Conservation (phyloP, 1,139 yeast species). For the Scheffersomyces segobiensis region DNA sequence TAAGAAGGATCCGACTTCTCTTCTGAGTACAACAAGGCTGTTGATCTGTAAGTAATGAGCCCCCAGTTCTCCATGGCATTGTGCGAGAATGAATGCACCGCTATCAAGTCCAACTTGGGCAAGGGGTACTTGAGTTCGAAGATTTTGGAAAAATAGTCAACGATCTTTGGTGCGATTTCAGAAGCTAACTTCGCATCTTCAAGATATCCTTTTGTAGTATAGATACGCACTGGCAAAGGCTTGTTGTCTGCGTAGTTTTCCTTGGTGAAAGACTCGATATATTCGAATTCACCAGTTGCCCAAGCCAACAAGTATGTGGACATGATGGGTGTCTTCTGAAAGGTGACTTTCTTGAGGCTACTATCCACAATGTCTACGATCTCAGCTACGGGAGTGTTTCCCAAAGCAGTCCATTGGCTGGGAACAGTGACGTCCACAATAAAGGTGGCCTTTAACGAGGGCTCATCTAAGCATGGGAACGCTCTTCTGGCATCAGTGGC, state of each 20-base stretch:
- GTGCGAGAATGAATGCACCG: slow-evolving; percentile 73
- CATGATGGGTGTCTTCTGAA: slow-evolving; percentile 67
- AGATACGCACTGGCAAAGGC: slow-evolving; percentile 71
- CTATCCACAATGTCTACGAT: not conserved
- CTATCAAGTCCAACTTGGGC: slow-evolving; percentile 75
- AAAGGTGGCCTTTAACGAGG: slow-evolving; percentile 78
- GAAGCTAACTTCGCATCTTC: slow-evolving; percentile 66
- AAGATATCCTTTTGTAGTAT: slow-evolving; percentile 69
- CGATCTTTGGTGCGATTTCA: slow-evolving; percentile 63
- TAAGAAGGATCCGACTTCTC: slow-evolving; percentile 65
- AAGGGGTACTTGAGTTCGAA: slow-evolving; percentile 70
- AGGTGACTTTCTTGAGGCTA: slow-evolving; percentile 28
- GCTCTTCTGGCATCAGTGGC: slow-evolving; percentile 90
- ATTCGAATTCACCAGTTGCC: slow-evolving; percentile 76
- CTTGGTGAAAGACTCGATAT: slow-evolving; percentile 52
- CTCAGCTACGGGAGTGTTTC: slow-evolving; percentile 15
- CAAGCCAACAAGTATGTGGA: slow-evolving; percentile 77
- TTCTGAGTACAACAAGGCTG: slow-evolving; percentile 69
- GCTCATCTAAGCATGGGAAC: slow-evolving; percentile 90
- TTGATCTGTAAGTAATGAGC: slow-evolving; percentile 76
- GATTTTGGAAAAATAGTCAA: slow-evolving; percentile 63
- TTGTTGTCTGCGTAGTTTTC: slow-evolving; percentile 33
- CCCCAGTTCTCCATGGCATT: slow-evolving; percentile 96
- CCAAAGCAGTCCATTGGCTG: slow-evolving; percentile 15
- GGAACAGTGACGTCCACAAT: slow-evolving; percentile 12